These are phyloP conservation scores for Mycena albidolilacea DNA, from an alignment of 768 basidiomycete genomes.

Conservation along the genomic window DNA sequence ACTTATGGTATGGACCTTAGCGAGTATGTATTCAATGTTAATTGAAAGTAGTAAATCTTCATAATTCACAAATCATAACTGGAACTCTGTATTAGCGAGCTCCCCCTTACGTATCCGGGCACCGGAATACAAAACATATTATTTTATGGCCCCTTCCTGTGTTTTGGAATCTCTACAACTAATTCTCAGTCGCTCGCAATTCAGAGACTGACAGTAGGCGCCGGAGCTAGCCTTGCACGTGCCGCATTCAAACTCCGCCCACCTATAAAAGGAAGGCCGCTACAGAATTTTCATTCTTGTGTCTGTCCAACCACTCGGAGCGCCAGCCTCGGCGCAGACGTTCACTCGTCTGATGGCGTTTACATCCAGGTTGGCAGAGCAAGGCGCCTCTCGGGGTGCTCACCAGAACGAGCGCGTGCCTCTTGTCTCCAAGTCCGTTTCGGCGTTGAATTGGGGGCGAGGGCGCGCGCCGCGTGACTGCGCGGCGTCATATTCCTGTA, in stretches of 20 bases:
- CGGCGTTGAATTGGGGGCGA: conserved; percentile 27
- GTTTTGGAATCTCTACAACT: too few relatives aligned
- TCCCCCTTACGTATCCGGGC: too few relatives aligned
- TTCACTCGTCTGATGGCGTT: conserved; percentile 34
- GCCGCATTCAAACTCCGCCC: conserved; percentile 21
- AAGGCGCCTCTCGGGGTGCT: conserved; percentile 31
- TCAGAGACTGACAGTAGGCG: too few relatives aligned
- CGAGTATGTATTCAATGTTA: too few relatives aligned
- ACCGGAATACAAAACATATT: too few relatives aligned
- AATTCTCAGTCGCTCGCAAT: too few relatives aligned
- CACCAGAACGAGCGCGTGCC: conserved; percentile 30
- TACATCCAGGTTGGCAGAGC: conserved; percentile 34
- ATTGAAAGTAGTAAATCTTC: too few relatives aligned
- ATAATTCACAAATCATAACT: too few relatives aligned
- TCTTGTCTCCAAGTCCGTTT: conserved; percentile 28
- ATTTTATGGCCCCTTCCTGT: too few relatives aligned
- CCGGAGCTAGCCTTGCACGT: neutral
- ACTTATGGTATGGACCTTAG: too few relatives aligned
- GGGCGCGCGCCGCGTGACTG: conserved; percentile 15
- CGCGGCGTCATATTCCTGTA: conserved; percentile 88
- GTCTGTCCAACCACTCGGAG: conserved; percentile 34
- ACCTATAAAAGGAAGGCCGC: neutral
- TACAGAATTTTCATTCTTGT: conserved; percentile 8
- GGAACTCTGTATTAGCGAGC: too few relatives aligned
- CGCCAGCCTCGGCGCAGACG: conserved; percentile 35